A percentile compares a stretch with the other conserved stretches of the same genome.
phyloP scores from a whole-genome alignment of 805 yeast genomes.

The Hanseniaspora guilliermondii region DNA sequence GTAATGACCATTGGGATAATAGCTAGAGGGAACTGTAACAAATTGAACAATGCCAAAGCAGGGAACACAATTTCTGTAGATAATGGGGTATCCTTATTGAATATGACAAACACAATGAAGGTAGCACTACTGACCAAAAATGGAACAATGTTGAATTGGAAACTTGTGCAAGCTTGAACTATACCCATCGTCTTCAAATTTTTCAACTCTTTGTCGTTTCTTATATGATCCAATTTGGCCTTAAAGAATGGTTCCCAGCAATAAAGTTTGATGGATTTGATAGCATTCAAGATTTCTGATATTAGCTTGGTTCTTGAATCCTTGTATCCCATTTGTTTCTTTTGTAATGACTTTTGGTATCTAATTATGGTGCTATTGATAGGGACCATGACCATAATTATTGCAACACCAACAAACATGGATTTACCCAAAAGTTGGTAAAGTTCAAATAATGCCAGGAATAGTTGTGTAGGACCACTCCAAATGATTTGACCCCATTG shows the following conservation, averaged over 20 bases:
- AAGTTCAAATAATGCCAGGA: conserved; percentile 60
- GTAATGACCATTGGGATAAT: conserved; percentile 86
- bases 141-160: conserved; percentile 79
- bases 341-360: conserved; percentile 60
- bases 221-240: conserved; percentile 58
- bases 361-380: conserved; percentile 59
- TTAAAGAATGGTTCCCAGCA: conserved; percentile 91
- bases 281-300: conserved; percentile 78
- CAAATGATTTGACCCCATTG: conserved; percentile 70
- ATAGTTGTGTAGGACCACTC: conserved; percentile 88
- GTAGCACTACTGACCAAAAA: conserved; percentile 81
- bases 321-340: conserved; percentile 74
- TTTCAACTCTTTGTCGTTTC: conserved; percentile 75
- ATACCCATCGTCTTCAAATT: conserved; percentile 65
- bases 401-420: conserved; percentile 92
- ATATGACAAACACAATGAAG: conserved; percentile 63
- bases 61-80: conserved; percentile 88
- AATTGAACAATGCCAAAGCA: conserved; percentile 75
- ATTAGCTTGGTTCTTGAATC: conserved; percentile 86
- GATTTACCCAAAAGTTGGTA: conserved; percentile 65
- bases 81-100: conserved; percentile 49
- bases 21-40: conserved; percentile 82
- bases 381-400: conserved; percentile 70
- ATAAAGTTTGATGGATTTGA: conserved; percentile 82
- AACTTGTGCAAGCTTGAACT: conserved; percentile 54